Evolutionary conservation across 2,329 filamentous ascomycete genomes (phyloP), one percentile per base, ranked within the genome.

Genomic region (Tolypocladium ovalisporum): DNA sequence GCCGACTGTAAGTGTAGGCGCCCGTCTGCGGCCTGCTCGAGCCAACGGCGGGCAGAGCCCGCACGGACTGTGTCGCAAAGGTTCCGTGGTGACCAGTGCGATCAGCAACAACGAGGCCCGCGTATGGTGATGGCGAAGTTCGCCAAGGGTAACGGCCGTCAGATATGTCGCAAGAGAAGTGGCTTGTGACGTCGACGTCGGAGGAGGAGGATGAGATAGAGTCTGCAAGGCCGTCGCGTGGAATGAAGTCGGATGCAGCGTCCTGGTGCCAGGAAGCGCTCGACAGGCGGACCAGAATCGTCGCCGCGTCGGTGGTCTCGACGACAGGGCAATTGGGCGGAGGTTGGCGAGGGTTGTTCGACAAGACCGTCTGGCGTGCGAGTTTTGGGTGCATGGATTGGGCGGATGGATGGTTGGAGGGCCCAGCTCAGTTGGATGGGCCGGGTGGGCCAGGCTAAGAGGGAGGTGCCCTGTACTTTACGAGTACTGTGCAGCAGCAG

Each of bases 371-470:
- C 55, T 36, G 36, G 35, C 36, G 37, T 53, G 55, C 37, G 36
- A 56, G 52, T 22, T 49, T 54, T 54, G 37, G 56, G 44, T 57
- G 52, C 39, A 53, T 32, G 29, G 52, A 27, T n/a, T 15, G 53
- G 56, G 36, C n/a, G 53, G 52, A 35, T 19, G 40, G 52, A 34
- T 54, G 52, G 52, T 7, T 39, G 52, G 24, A 40, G 17, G 52
- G 52, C 17, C 24, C 5, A 35, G 32, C 52, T 24, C 22, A 47
- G 35, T 27, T 10, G 44, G 59, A 61, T 54, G 39, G 57, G 39
- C 54, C 44, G 36, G 57, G 57, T 56, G 59, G 61, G 58, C 56
- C 55, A 36, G 58, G 56, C 53, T 49, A 54, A 53, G 32, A 57
- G 56, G 22, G 54, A 58, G 49, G 4, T 34, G 32, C 9, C 32